phyloP scores from a whole-genome alignment of 1,284 basidiomycete species.

The Ceratobasidium sp. region DNA sequence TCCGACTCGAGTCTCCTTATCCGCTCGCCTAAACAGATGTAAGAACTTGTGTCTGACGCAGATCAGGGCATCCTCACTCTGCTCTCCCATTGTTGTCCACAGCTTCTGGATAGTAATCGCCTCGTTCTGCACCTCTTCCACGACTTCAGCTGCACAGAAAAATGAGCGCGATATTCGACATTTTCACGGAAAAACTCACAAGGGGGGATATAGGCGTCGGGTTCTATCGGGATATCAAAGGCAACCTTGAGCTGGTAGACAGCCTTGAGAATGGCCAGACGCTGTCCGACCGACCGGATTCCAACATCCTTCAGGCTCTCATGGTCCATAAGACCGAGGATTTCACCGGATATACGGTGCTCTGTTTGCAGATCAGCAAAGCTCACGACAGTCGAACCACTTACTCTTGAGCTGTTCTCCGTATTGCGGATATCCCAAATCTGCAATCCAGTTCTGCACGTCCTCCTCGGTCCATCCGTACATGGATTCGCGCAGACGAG shows the following conservation, averaged over 20 bases:
- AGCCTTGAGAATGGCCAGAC: slow-evolving; percentile 85
- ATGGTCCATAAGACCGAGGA: slow-evolving; percentile 80
- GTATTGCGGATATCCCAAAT: slow-evolving; percentile 81
- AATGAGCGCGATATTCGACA: slow-evolving; percentile 38
- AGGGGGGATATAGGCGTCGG: slow-evolving; percentile 88
- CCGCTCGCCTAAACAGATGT: slow-evolving; percentile 62
- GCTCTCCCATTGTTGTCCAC: slow-evolving; percentile 72
- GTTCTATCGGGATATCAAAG: slow-evolving; percentile 80
- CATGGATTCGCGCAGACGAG: slow-evolving; percentile 43
- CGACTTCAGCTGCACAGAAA: slow-evolving; percentile 63
- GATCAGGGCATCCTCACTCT: slow-evolving; percentile 59
- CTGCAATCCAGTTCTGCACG: slow-evolving; percentile 76
- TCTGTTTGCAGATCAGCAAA: slow-evolving; percentile 57
- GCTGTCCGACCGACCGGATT: slow-evolving; percentile 82
- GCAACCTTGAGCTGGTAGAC: slow-evolving; percentile 87
- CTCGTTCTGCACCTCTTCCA: slow-evolving; percentile 60
- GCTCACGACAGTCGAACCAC: slow-evolving; percentile 47
- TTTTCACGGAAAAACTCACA: slow-evolving; percentile 60
- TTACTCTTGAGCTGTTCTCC: slow-evolving; percentile 58
- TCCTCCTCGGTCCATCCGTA: slow-evolving; percentile 84
- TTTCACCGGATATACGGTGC: slow-evolving; percentile 88
- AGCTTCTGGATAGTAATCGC: slow-evolving; percentile 69
- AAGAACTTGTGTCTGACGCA: slow-evolving; percentile 3
- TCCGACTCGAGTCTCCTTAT: slow-evolving; percentile 75
- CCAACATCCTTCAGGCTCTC: slow-evolving; percentile 86